Conservation (phyloP, 2,329 filamentous ascomycete genomes). For the Ophiostoma tasmaniense region DNA sequence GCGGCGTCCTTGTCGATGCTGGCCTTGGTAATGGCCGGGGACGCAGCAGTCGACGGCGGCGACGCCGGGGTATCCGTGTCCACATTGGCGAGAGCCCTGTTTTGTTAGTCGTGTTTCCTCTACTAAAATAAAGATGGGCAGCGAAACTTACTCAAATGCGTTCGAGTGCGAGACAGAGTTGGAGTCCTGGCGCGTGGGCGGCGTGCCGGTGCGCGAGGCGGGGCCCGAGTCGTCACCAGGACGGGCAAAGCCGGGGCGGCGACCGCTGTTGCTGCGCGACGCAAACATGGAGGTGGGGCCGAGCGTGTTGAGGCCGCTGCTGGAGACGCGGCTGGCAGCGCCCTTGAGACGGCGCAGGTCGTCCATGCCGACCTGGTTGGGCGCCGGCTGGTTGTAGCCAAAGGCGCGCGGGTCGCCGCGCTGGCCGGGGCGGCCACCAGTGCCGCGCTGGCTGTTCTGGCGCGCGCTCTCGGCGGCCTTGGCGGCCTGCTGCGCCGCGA, state of each 20-base stretch:
- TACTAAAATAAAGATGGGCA: too few relatives aligned
- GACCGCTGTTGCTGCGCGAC: conserved; percentile 84
- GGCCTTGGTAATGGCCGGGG: conserved; percentile 57
- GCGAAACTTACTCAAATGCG: conserved; percentile 73
- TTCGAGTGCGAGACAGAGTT: conserved; percentile 61
- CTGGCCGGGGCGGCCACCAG: conserved; percentile 56
- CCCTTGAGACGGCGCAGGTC: conserved; percentile 79
- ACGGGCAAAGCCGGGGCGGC: conserved; percentile 59
- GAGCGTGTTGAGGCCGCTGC: conserved; percentile 54
- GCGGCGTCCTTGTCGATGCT: conserved; percentile 40
- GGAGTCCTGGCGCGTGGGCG: conserved; percentile 47
- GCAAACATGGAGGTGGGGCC: conserved; percentile 82
- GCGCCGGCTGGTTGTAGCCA: conserved; percentile 65
- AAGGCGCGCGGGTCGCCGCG: conserved; percentile 81
- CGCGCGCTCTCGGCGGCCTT: conserved; percentile 66
- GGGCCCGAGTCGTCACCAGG: conserved; percentile 76
- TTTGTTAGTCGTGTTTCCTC: too few relatives aligned
- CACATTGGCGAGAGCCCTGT: conserved; percentile 51
- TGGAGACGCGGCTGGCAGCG: conserved; percentile 48
- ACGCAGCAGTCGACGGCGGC: conserved; percentile 60
- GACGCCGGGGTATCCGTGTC: conserved; percentile 57
- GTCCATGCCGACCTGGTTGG: conserved; percentile 83
- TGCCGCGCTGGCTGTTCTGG: conserved; percentile 54
- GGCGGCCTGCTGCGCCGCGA: conserved; percentile 66
- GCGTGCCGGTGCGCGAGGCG: conserved; percentile 84